Conservation (phyloP, 768 basidiomycete species). For the Kwoniella sp. region DNA sequence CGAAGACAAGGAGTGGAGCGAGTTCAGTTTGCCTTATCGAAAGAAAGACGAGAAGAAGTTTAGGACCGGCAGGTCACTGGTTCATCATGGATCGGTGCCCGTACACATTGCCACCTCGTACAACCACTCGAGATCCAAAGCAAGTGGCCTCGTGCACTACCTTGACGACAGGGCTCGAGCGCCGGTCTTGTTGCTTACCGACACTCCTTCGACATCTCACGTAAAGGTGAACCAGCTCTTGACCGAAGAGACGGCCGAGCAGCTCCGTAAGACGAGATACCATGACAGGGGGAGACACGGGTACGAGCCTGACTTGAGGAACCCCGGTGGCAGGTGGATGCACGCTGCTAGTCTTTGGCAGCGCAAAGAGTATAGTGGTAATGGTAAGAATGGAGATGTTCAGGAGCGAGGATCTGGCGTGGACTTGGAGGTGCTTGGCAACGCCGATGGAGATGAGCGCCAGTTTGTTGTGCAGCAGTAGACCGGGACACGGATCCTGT, state of each 20-base stretch:
- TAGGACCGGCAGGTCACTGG: background rate
- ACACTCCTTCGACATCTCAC: background rate
- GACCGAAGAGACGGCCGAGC: constrained; percentile 2
- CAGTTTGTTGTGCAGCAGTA: background rate
- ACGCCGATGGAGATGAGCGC: no score
- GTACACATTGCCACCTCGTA: background rate
- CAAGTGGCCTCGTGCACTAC: constrained; percentile 1
- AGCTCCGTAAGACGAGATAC: constrained; percentile 11
- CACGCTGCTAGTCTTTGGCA: constrained; percentile 23
- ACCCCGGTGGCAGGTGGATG: constrained; percentile 2
- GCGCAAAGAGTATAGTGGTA: background rate
- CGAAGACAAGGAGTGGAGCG: constrained; percentile 22
- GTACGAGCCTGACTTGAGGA: background rate
- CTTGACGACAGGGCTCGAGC: constrained; percentile 8
- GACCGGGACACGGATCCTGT: no score
- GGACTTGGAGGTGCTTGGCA: no score
- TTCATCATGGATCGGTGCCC: constrained; percentile 5
- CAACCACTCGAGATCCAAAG: background rate
- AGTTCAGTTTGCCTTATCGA: constrained; percentile 8
- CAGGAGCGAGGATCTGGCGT: no score
- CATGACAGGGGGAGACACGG: background rate
- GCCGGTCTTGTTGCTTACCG: constrained; percentile 1
- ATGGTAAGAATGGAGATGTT: background rate
- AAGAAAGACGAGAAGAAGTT: background rate
- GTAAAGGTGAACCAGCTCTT: background rate